phyloP scores from a whole-genome alignment of 306 rosid genomes.

The Sicyos baderoa region DNA sequence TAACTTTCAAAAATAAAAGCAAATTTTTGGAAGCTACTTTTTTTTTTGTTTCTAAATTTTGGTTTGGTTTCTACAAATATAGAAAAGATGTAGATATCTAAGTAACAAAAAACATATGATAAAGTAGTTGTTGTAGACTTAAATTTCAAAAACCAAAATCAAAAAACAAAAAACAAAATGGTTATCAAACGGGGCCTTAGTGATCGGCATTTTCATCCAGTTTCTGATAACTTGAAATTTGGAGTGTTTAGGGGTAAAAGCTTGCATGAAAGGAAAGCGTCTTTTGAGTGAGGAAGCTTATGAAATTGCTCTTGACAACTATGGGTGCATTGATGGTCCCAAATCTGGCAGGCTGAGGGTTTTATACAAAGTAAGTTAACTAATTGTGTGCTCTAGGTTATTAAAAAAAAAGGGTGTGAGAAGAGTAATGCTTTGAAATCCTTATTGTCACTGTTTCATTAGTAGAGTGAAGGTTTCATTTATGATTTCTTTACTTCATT shows the following conservation, averaged over 20 bases:
- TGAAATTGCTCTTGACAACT: slow-evolving; percentile 71
- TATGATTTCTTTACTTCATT: no score
- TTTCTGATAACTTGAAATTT: slow-evolving; percentile 11
- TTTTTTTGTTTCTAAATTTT: no score
- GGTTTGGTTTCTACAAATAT: no score
- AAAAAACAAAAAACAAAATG: no score
- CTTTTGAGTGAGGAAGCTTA: slow-evolving; percentile 62
- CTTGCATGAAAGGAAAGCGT: slow-evolving; percentile 45
- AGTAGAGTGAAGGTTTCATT: no score
- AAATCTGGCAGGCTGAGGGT: slow-evolving; percentile 70
- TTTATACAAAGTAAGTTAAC: slow-evolving; percentile 41
- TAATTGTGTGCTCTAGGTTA: neutral
- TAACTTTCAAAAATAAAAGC: no score
- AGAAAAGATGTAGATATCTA: no score
- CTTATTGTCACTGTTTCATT: neutral
- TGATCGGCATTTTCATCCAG: neutral
- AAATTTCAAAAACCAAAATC: no score
- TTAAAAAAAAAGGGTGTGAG: neutral
- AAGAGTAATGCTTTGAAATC: slow-evolving; percentile 2
- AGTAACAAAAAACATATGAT: no score
- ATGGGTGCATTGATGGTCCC: slow-evolving; percentile 74
- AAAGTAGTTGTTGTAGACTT: no score
- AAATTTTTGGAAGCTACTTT: no score
- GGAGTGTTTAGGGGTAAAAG: slow-evolving; percentile 65
- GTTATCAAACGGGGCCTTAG: no score